Evolutionary conservation across 257 asterid species (phyloP).

Genomic region (Fraxinus excelsior): DNA sequence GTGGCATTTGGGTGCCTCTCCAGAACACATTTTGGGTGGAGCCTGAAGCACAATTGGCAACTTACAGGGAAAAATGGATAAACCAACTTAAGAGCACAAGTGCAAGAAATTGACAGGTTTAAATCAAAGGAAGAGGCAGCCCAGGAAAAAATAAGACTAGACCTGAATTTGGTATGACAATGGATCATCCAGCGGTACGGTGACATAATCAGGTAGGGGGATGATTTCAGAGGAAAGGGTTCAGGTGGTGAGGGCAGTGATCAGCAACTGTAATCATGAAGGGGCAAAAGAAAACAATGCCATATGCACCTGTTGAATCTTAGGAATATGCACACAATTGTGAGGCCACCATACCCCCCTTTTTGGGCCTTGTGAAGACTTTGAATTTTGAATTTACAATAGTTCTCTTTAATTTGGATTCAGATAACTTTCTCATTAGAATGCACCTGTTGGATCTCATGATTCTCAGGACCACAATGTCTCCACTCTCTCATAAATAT

Average conservation of each 20-base stretch:
- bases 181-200: neutral
- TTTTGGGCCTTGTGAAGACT: neutral
- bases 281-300: neutral
- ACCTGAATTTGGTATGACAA: neutral
- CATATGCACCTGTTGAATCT: neutral
- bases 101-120: neutral
- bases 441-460: neutral
- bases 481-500: neutral
- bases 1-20: neutral
- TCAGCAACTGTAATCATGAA: neutral
- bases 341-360: neutral
- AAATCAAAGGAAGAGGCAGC: neutral
- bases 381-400: neutral
- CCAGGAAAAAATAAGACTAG: neutral
- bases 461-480: neutral
- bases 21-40: neutral
- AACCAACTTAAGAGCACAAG: neutral
- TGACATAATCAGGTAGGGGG: neutral
- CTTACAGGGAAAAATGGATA: neutral
- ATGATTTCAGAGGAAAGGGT: neutral
- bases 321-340: neutral
- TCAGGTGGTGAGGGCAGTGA: neutral
- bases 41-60: neutral
- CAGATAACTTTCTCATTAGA: neutral
- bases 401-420: neutral